Evolutionary conservation across 148 eudicot species (phyloP).

Genomic region (Salicornia ramosissima): DNA sequence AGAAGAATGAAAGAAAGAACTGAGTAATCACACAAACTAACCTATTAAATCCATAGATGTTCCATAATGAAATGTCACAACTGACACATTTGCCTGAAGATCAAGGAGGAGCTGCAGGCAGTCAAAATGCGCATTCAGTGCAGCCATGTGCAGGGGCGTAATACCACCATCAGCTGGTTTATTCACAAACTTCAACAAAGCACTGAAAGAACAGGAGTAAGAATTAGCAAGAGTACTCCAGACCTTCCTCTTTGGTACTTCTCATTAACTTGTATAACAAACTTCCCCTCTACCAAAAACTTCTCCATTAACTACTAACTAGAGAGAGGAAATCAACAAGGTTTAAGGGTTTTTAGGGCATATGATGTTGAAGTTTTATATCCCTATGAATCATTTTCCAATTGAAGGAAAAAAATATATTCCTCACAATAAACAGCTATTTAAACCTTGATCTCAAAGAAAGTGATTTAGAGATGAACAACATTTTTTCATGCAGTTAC

Average conservation of each 20-base stretch:
- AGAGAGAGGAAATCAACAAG: not conserved
- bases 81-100: constrained; percentile 78
- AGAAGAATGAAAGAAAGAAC: not conserved
- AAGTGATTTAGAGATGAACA: too few relatives aligned
- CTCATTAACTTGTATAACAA: not conserved
- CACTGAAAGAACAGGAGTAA: constrained; percentile 43
- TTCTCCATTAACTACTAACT: not conserved
- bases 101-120: constrained; percentile 89
- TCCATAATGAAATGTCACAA: constrained; percentile 94
- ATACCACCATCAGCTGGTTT: constrained; percentile 98
- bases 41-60: constrained; percentile 97
- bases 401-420: too few relatives aligned
- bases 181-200: constrained; percentile 77
- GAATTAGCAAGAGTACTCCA: not conserved
- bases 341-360: not conserved
- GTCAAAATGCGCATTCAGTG: constrained; percentile 83
- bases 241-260: not conserved
- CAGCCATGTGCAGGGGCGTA: constrained; percentile 99
- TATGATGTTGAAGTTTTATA: not conserved
- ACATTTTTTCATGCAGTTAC: too few relatives aligned
- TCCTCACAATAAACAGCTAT: too few relatives aligned
- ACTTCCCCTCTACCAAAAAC: not conserved
- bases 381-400: too few relatives aligned
- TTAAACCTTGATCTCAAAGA: too few relatives aligned
- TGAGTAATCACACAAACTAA: constrained; percentile 18